Percentiles rank a stretch among this genome's conserved stretches.
Conservation (phyloP, 495 filamentous ascomycete species). For the Penicillium coprophilum region DNA sequence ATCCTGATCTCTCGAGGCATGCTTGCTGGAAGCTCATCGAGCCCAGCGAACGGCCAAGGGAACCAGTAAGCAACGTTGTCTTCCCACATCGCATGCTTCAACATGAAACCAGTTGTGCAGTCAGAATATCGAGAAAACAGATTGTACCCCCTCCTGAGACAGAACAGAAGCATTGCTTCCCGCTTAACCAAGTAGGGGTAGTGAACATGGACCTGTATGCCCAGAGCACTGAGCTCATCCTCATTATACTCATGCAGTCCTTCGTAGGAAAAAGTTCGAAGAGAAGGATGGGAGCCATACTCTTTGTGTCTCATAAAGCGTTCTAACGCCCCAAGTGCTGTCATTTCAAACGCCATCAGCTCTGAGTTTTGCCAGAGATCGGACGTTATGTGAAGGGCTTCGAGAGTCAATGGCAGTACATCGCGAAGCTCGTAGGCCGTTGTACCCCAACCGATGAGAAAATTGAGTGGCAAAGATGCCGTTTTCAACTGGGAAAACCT, state of each 20-base stretch:
- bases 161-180: not conserved
- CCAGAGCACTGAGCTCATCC: not conserved
- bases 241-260: not conserved
- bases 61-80: not conserved
- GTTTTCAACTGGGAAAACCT: not conserved
- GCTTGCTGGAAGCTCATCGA: not conserved
- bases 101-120: not conserved
- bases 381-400: not conserved
- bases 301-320: not conserved
- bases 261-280: not conserved
- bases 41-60: not conserved
- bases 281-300: not conserved
- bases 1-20: not conserved
- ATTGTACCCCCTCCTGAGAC: not conserved
- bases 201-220: not conserved
- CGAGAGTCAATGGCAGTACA: not conserved
- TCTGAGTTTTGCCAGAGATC: not conserved
- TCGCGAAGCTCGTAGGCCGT: not conserved
- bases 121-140: not conserved
- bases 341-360: not conserved
- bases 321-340: not conserved
- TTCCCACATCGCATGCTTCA: not conserved
- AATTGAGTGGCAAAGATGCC: not conserved
- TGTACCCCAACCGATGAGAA: not conserved
- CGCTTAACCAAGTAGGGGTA: not conserved